Percentiles rank a stretch among this genome's conserved stretches.
Conservation (phyloP, 108 stramenopile species). For the Cylindrotheca closterium region DNA sequence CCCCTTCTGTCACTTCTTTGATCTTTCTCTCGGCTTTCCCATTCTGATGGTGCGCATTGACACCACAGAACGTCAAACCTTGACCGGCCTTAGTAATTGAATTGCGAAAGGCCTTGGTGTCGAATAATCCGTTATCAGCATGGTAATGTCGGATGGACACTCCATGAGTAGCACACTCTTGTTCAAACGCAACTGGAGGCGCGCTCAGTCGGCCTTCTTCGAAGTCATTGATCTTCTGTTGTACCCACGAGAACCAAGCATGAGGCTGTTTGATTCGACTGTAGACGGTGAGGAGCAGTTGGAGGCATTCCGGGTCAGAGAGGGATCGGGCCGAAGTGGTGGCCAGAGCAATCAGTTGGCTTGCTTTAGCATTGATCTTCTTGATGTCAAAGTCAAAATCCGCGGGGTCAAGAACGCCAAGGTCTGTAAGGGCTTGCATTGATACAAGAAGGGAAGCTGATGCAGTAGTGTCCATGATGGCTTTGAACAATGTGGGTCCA, state of each 20-base stretch:
- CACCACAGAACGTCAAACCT: no score
- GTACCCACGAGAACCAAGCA: not conserved
- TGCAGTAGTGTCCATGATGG: not conserved
- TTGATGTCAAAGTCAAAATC: not conserved
- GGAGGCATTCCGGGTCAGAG: not conserved
- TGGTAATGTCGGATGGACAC: no score
- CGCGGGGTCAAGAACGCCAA: not conserved
- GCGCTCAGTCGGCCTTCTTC: no score
- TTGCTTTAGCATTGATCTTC: not conserved
- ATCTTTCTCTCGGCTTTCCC: constrained; percentile 48
- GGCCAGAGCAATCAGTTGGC: not conserved
- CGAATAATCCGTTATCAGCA: no score
- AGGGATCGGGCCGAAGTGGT: no score
- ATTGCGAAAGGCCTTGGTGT: constrained; percentile 20
- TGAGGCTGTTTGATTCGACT: not conserved
- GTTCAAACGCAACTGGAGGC: no score
- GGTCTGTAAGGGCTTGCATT: not conserved
- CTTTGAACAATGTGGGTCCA: not conserved
- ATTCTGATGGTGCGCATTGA: no score
- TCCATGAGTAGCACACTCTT: no score
- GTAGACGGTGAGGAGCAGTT: constrained; percentile 1
- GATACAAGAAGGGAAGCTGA: not conserved
- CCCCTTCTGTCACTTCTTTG: constrained; percentile 24
- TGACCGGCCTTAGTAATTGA: no score
- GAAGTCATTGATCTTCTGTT: not conserved